Base-by-base conservation (phyloP, 1,139 yeast genomes). In the Debaryomycetaceae sp. region DNA sequence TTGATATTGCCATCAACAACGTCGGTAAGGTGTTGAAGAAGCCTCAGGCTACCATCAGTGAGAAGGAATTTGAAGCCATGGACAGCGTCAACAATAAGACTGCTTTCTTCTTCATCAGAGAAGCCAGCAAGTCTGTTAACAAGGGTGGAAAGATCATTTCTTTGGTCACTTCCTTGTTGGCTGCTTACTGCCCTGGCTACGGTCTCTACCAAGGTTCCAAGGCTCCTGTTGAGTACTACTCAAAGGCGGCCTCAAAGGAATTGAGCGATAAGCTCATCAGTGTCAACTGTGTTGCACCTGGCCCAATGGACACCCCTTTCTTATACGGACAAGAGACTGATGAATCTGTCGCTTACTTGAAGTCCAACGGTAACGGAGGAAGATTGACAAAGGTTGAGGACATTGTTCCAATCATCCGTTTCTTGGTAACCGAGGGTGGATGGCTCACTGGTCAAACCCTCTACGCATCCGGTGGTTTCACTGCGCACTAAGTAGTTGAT, bases 381-480 rank as follows among this genome's bases (percentile, higher is more conserved):
- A 69, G 84, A 63, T 71, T 83, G 52, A 83, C 88, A 34, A 71
- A 80, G 56, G 68, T 76, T 46, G 66, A 68, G 45, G 88, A 83
- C 55, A 81, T 83, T 59, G 85, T 80, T 42, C 88, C 88, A 49
- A 78, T 81, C 45, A 60, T 83, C 48, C 66, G 76, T 52, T 81
- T 82, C 59, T 69, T 83, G 60, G 84, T 72, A 24, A 77, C 83
- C 45, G 85, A 81, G 53, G 87, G 87, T 48, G 72, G 71, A 56
- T 83, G 87, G 87, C 76, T 82, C 59, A 81, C 82, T 40, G 88
- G 88, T 44, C 88, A 83, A 65, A 82, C 85, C 53, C 68, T 83
- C 49, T 83, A 71, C 54, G 82, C 84, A 46, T 72, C 75, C 45
- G 87, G 87, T 53, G 87, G 87, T 2, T 81, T 81, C 60, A 80